These are phyloP conservation scores for Diaporthe ilicicola DNA, from an alignment of 2,329 filamentous ascomycete species.

Conservation along the genomic window DNA sequence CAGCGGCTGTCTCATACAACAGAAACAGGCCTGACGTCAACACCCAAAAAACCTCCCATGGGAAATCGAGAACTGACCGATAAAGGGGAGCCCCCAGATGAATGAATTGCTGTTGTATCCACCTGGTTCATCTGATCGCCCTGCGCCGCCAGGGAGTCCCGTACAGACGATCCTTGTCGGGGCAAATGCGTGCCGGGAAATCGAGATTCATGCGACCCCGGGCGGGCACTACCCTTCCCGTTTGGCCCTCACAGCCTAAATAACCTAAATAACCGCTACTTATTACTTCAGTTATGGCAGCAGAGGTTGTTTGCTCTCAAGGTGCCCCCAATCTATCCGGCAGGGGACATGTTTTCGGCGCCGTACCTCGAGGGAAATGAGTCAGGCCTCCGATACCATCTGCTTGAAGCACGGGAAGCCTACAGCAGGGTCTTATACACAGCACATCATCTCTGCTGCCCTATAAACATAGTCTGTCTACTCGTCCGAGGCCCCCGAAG, in stretches of 20 bases:
- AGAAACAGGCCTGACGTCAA: not conserved
- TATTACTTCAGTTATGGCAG: no score
- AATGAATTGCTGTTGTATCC: not conserved
- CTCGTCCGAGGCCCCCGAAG: not conserved
- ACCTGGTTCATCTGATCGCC: slow-evolving; percentile 24
- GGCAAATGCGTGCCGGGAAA: not conserved
- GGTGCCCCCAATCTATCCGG: no score
- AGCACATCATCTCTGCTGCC: no score
- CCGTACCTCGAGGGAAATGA: no score
- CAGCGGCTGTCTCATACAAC: not conserved
- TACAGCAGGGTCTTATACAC: no score
- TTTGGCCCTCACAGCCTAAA: not conserved
- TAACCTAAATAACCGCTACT: no score
- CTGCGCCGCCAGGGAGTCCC: not conserved
- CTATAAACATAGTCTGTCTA: no score
- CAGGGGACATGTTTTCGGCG: no score
- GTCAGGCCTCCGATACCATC: no score
- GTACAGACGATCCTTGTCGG: not conserved
- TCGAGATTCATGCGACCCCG: slow-evolving; percentile 10
- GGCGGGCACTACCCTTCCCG: no score
- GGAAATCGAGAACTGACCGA: not conserved
- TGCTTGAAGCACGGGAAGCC: no score
- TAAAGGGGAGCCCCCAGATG: not conserved
- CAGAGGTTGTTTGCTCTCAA: no score
- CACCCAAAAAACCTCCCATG: not conserved